Base-by-base conservation (phyloP, 305 asterid genomes). In the Rubia peregrina region DNA sequence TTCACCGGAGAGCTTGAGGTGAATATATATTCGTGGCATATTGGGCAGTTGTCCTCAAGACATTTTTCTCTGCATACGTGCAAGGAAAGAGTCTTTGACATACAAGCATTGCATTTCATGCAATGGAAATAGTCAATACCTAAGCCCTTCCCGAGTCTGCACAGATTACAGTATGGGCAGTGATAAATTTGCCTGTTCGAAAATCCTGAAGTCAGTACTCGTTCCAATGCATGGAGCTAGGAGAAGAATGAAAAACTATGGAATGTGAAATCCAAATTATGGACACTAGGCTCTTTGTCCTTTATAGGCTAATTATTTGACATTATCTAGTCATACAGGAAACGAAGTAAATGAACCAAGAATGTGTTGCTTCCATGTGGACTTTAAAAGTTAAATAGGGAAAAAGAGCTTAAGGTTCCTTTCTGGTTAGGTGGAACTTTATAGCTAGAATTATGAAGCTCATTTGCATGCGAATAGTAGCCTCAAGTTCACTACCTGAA, bases 31-130 rank as follows among this genome's bases (percentile, higher is more conserved):
- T 92, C 98, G 17, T 86, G 94, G 89, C 96, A 92, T 68, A 92
- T 92, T 14, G 98, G 98, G 73, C 98, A 92, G 83, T 92, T 92
- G 49, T 90, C 98, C 80, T 92, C 96, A 8, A 85, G 73, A 79
- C 95, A 88, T 76, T 88, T 92, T 83, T 90, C 96, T 82, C 95
- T 80, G 85, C 96, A 92, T 66, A 65, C 77, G 72, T 92, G 98
- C 79, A 79, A 82, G 36, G 81, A 74, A 79, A 92, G 96, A 75
- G 83, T 63, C 79, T 77, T 82, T 66, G 89, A 40, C 98, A 92
- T 92, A 73, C 98, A 92, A 55, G 96, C 98, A 83, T 92, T 92
- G 96, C 98, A 92, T 70, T 85, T 88, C 96, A 92, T 92, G 57
- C 98, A 92, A 51, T 92, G 98, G 79, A 92, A 90, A 86, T 85